Evolutionary conservation across 176 grass and related monocot genomes (phyloP), one percentile per base, ranked within the genome.

Genomic region (Typha latifolia): DNA sequence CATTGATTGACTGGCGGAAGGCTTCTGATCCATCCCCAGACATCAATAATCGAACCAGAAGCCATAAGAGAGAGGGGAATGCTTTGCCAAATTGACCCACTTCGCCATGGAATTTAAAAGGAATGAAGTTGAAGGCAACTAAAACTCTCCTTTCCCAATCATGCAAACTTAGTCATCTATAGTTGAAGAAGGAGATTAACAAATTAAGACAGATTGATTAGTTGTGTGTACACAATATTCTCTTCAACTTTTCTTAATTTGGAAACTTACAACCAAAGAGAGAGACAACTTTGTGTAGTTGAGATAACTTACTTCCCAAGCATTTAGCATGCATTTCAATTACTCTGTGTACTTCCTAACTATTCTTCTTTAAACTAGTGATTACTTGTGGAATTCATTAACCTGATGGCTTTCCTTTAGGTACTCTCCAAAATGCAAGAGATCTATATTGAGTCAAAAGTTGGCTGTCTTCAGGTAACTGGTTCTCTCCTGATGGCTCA

Each of bases 1-100:
- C 82, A 84, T 70, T 79, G 75, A 2, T 62, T 34, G 75, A 84
- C 37, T 16, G 70, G 70, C 19, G 82, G 70, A 31, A 84, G 70
- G 26, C 20, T 69, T 18, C 22, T 79, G 65, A 84, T 68, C 81
- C 81, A 84, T 52, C 56, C 20, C 69, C 82, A 79, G 8, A 79
- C 52, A 10, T 84, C 82, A 64, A 49, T 49, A 51, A 57, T 20
- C 61, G 43, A 62, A 52, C 22, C 16, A 49, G 49, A 66, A 70
- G 75, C 71, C 81, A 84, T 83, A 19, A 16, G 9, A 23, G 62
- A 61, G 23, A 61, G 69, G 37, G 12, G 19, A 57, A 57, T 57
- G 52, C 7, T 18, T 57, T 57, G 52, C 8, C 52, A 57, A 57
- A 4, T 20, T 57, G 14, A 57, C 19, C 19, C 52, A 18, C 52